Evolutionary conservation across 352 stramenopile genomes (phyloP), one percentile per base, ranked within the genome.

Genomic region (Peronosclerospora sorghi): DNA sequence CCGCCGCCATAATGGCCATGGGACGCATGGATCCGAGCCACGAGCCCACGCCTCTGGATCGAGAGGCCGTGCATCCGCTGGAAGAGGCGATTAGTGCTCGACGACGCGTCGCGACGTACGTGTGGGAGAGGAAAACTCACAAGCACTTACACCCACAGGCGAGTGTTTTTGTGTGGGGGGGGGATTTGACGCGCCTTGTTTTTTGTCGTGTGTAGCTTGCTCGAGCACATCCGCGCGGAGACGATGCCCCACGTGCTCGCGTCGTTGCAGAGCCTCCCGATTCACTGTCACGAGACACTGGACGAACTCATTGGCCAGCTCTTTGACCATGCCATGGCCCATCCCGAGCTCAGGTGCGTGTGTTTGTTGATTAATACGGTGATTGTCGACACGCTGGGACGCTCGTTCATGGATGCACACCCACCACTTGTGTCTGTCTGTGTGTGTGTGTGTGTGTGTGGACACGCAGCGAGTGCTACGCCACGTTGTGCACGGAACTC

Each of bases 321-420:
- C 0, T 86, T 89, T 37, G 77, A 89, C 41, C 74, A 73, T 27
- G 73, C 77, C 19, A 84, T 89, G 38, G 69, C 73, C 10, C 64
- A 69, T 7, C 71, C 76, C 0, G 26, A 64, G 1, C 50, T 73
- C 12, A 80, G 73, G 76, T 86, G 54, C 15, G n/a, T 15, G 21
- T n/a, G 5, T 13, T 32, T 54, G 6, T 26, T 6, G 21, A 26
- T 26, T 26, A 26, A 26, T 6, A 26, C 21, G 21, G 21, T n/a
- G n/a, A n/a, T n/a, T n/a, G n/a, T n/a, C n/a, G n/a, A n/a, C n/a
- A n/a, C n/a, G n/a, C n/a, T n/a, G n/a, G n/a, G n/a, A n/a, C n/a
- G n/a, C n/a, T n/a, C n/a, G n/a, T n/a, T n/a, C n/a, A n/a, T n/a
- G n/a, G n/a, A n/a, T n/a, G n/a, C n/a, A n/a, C n/a, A n/a, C n/a